Evolutionary conservation across 176 grass and related monocot genomes (phyloP), one percentile per base, ranked within the genome.

Genomic region (Bothriochloa decipiens): DNA sequence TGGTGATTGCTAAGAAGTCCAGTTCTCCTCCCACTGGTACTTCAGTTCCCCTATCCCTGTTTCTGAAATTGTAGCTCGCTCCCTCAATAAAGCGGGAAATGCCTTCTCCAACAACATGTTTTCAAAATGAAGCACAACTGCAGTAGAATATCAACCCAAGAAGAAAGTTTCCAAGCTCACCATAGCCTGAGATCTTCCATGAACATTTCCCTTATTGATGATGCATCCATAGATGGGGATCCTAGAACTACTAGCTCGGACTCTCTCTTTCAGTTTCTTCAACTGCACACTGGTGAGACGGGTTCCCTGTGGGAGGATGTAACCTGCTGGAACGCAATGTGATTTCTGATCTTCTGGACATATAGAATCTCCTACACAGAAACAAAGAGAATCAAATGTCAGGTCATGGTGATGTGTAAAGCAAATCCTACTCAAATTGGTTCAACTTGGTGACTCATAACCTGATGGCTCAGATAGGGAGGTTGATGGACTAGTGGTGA

Each of bases 381-480:
- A 45, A 11, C 16, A 71, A 7, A 45, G 11, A 72, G 29, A 32
- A 32, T 32, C 29, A 32, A 4, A 27, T 46, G 41, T 72, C 40
- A 46, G 25, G 70, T 72, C 41, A 72, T 62, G 45, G 45, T 10
- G n/a, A 72, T 26, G 22, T 7, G 12, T 72, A 72, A 43, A 4
- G 39, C 13, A 72, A 72, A 72, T 72, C 69, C n/a, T 26, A 6
- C 12, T 26, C 69, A 72, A 43, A 22, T 15, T 72, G n/a, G 11
- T 72, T 72, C 22, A 43, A 45, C n/a, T 7, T 72, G 22, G n/a
- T 15, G 69, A 72, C 69, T 72, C 20, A 68, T 66, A 45, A 72
- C 70, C 70, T 72, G 70, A 46, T 16, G 41, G 15, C 12, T 8
- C 40, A 0, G 41, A 46, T 45, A 0, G 6, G n/a, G 41, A 72